Conservation (phyloP, 805 yeast species). For the Ogataea nakhonphanomensis region DNA sequence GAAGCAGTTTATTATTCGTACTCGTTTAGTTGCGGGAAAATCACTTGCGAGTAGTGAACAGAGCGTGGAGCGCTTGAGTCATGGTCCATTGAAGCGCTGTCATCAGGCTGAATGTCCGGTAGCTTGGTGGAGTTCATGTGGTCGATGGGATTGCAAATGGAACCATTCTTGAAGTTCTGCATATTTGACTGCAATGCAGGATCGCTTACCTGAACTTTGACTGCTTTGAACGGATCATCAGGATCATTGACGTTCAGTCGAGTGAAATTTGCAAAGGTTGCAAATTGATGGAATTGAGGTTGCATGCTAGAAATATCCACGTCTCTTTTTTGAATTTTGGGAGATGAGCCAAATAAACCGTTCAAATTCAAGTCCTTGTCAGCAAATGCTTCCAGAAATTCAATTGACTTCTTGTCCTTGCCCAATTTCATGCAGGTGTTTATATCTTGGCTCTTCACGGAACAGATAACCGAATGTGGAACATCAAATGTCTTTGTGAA, state of each 20-base stretch:
- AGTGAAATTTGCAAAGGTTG: conserved; percentile 15
- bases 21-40: conserved; percentile 18
- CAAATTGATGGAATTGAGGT: conserved; percentile 19
- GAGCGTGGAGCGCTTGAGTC: conserved; percentile 11
- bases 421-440: conserved; percentile 41
- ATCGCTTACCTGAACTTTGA: conserved; percentile 28
- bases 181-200: conserved; percentile 18
- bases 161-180: conserved; percentile 19
- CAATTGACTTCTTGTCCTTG: conserved; percentile 30
- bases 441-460: conserved; percentile 28
- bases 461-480: conserved; percentile 43
- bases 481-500: conserved; percentile 33
- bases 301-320: conserved; percentile 4
- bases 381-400: conserved; percentile 28
- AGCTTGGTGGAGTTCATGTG: conserved; percentile 4
- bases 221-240: conserved; percentile 16
- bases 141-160: conserved; percentile 11
- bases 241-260: conserved; percentile 4
- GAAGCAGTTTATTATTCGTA: not conserved
- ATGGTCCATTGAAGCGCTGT: not conserved
- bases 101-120: conserved; percentile 3
- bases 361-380: conserved; percentile 16
- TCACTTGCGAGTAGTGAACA: conserved; percentile 19
- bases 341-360: conserved; percentile 7
- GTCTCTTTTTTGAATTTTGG: conserved; percentile 8